phyloP scores from a whole-genome alignment of 176 grass and related monocot genomes.

The Saccharum officinarum region DNA sequence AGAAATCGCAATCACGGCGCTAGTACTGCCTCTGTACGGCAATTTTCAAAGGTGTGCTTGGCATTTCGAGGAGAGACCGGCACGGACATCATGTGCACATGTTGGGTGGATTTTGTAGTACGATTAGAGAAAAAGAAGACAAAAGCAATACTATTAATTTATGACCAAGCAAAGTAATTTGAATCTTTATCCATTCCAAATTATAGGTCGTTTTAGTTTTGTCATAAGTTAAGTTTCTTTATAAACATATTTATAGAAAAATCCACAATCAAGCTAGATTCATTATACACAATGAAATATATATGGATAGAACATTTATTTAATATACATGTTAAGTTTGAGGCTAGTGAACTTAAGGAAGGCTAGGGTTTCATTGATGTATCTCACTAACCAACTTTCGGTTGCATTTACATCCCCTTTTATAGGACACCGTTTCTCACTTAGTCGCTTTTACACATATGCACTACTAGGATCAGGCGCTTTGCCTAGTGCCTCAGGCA shows the following conservation, averaged over 20 bases:
- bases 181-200: neutral
- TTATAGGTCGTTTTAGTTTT: neutral
- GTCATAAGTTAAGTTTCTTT: neutral
- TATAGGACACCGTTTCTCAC: too few species aligned
- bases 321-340: too few species aligned
- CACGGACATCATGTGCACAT: constrained; percentile 40
- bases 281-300: too few species aligned
- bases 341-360: too few species aligned
- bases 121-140: neutral
- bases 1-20: neutral
- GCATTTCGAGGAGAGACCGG: constrained; percentile 19
- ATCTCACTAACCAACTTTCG: too few species aligned
- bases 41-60: constrained; percentile 23
- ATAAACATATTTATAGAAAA: neutral
- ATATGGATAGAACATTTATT: too few species aligned
- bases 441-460: too few species aligned
- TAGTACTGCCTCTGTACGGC: constrained; percentile 38
- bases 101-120: neutral
- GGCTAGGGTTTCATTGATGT: too few species aligned
- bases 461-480: too few species aligned
- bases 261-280: neutral
- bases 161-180: neutral
- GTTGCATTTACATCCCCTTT: too few species aligned
- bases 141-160: neutral
- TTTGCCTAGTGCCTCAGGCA: too few species aligned